phyloP scores from a whole-genome alignment of 164 flowering plant genomes.

The Magnolia kwangsiensis region DNA sequence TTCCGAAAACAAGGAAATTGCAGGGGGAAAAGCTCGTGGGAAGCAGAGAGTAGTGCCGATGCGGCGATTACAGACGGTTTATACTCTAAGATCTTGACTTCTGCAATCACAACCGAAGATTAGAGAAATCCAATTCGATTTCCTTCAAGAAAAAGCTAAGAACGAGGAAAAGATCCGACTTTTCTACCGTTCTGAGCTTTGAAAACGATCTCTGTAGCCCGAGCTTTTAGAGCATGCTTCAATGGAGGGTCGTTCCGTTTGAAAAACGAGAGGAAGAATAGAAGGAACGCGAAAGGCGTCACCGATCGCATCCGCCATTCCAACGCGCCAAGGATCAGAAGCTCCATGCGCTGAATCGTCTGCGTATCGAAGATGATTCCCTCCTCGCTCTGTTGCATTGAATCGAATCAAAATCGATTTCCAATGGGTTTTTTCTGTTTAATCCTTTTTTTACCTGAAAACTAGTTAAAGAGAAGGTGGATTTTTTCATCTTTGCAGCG shows the following conservation, averaged over 20 bases:
- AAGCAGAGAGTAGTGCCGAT: constrained; percentile 55
- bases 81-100: constrained; percentile 45
- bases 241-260: constrained; percentile 37
- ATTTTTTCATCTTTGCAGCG: constrained; percentile 59
- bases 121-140: not conserved
- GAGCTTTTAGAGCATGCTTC: constrained; percentile 34
- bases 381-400: constrained; percentile 34
- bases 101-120: constrained; percentile 23
- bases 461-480: constrained; percentile 33
- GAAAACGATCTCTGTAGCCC: constrained; percentile 50
- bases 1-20: constrained; percentile 31
- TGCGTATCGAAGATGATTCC: constrained; percentile 46
- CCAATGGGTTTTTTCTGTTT: not conserved
- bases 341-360: constrained; percentile 53
- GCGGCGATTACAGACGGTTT: constrained; percentile 65
- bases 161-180: not conserved
- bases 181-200: constrained; percentile 48
- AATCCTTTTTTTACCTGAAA: constrained; percentile 36
- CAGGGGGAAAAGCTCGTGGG: constrained; percentile 50
- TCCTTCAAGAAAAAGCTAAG: not conserved
- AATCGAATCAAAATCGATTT: not conserved
- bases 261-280: constrained; percentile 48
- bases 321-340: constrained; percentile 51
- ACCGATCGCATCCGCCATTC: constrained; percentile 79
- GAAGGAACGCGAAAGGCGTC: constrained; percentile 60